phyloP scores from a whole-genome alignment of 306 rosid genomes.

The Gleditsia sinensis region DNA sequence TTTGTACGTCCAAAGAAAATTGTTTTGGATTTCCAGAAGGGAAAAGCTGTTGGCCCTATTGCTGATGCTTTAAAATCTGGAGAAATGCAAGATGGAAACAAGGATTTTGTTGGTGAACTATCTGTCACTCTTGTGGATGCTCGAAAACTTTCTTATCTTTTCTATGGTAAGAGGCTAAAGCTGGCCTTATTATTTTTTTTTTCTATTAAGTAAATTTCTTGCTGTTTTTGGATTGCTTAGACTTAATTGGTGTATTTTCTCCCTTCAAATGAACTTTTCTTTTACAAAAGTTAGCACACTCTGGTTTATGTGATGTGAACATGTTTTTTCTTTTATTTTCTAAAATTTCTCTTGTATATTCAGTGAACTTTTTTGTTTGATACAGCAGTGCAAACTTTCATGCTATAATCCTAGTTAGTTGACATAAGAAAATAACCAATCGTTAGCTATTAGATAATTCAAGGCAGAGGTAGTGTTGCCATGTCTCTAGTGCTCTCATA shows the following conservation, averaged over 20 bases:
- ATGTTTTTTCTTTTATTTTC: conserved; percentile 1
- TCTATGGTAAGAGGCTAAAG: conserved; percentile 80
- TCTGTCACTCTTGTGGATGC: conserved; percentile 97
- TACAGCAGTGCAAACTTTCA: conserved; percentile 1
- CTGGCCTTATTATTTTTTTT: conserved; percentile 25
- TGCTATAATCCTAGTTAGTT: background rate
- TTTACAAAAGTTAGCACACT: background rate
- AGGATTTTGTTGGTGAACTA: conserved; percentile 89
- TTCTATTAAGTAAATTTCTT: conserved; percentile 3
- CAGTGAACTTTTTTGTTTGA: background rate
- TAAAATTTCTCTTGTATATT: background rate
- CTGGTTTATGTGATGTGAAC: background rate
- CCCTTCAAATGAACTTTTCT: background rate
- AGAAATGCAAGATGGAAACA: conserved; percentile 88
- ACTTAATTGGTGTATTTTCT: background rate
- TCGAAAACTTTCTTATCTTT: conserved; percentile 81
- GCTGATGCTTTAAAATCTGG: conserved; percentile 69
- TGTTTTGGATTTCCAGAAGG: conserved; percentile 92
- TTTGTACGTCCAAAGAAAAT: conserved; percentile 99
- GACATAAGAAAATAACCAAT: background rate
- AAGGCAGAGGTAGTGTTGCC: too few relatives aligned
- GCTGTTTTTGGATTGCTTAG: background rate
- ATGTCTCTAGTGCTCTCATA: too few relatives aligned
- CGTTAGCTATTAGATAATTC: background rate
- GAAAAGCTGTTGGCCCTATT: conserved; percentile 91